These are phyloP conservation scores for Diaporthe ampelina DNA, from an alignment of 2,329 filamentous ascomycete species.

Conservation along the genomic window DNA sequence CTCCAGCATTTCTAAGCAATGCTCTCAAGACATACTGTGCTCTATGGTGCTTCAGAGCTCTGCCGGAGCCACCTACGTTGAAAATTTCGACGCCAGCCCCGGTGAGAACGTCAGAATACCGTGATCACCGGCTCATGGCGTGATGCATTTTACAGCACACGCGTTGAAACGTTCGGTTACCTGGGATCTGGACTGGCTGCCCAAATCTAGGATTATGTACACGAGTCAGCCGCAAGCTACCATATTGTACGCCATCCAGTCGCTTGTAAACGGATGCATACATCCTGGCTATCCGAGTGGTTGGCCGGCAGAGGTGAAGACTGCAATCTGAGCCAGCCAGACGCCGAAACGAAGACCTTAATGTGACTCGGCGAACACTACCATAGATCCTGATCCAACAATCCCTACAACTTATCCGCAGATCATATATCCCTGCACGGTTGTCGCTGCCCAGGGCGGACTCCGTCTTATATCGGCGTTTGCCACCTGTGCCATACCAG, in stretches of 20 bases:
- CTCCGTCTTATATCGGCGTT: slow-evolving; percentile 11
- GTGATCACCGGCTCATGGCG: slow-evolving; percentile 8
- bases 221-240: slow-evolving; percentile 17
- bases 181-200: neutral
- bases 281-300: neutral
- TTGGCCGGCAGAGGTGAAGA: neutral
- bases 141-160: neutral
- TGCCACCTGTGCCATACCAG: slow-evolving; percentile 2
- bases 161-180: neutral
- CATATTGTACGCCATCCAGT: neutral
- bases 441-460: neutral
- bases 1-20: neutral
- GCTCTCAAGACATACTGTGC: neutral
- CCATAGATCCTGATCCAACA: neutral
- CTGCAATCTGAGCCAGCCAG: slow-evolving; percentile 16
- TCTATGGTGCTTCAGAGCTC: neutral
- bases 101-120: slow-evolving; percentile 4
- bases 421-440: slow-evolving; percentile 28
- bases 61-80: neutral
- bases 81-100: neutral
- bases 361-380: slow-evolving; percentile 16
- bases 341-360: neutral
- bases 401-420: slow-evolving; percentile 8
- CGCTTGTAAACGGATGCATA: slow-evolving; percentile 8
- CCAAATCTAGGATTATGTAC: neutral